Evolutionary conservation across 2,329 filamentous ascomycete species (phyloP), one percentile per base, ranked within the genome.

Genomic region (Microcyclosporella mali): DNA sequence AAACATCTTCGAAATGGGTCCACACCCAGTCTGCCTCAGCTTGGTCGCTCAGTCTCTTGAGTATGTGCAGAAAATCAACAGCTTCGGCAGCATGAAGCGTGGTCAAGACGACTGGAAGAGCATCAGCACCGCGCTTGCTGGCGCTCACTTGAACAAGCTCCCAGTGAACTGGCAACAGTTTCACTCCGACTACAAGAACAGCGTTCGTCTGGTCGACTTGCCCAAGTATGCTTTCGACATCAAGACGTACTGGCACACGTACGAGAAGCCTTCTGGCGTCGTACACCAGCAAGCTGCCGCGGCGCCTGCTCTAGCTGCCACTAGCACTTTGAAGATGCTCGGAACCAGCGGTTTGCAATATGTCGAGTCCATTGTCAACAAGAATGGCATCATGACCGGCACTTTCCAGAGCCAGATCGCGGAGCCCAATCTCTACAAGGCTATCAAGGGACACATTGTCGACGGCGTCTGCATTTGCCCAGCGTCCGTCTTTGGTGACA

Each of bases 131-230:
- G 73, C 62, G 39, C 59, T 79, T 27, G 67, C 66, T 39, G 63
- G 67, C 0, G 63, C 85, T 0, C 73, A 85, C 57, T 58, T 58
- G 1, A 66, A 64, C 1, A 81, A 80, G 0, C 51, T 79, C 1
- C 62, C 69, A 4, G 62, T 85, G 15, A 66, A 78, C 51, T 86
- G 80, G 78, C 70, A 72, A 35, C 79, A 80, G 57, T 81, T 74
- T 51, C 74, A 81, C 55, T 61, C 68, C 3, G 67, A 70, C 18
- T 78, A 75, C 48, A 17, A 32, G 16, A 46, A 55, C 1, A 61
- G 61, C 0, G 27, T 38, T 64, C 71, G 44, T 46, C 55, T 1
- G 61, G 61, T 2, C 66, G 73, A 15, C 60, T 65, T 1, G 61
- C 79, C 79, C 1, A 46, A 53, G 2, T 66, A 66, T 37, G 31